Evolutionary conservation across 1,284 basidiomycete genomes (phyloP).

Genomic region (Peniophora sp.): DNA sequence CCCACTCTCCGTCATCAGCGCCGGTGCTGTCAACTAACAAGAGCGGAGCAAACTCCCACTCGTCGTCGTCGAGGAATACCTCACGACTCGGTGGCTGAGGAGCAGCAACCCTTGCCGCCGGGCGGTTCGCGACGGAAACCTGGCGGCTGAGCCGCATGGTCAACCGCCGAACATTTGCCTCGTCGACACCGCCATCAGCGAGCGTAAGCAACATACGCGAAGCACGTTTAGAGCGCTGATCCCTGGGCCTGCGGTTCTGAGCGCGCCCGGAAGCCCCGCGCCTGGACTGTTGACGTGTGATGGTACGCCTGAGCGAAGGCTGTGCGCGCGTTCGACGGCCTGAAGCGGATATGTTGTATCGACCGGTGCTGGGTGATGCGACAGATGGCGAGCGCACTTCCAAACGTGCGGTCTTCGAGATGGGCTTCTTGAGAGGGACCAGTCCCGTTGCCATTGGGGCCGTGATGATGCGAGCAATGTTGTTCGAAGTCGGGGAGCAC

Average conservation of each 20-base stretch:
- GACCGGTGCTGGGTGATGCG: background rate
- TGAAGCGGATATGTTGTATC: background rate
- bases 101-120: background rate
- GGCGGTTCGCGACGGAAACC: background rate
- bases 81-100: background rate
- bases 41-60: slow-evolving; percentile 1
- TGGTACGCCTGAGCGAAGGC: background rate
- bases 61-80: background rate
- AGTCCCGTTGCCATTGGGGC: background rate
- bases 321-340: too few relatives aligned
- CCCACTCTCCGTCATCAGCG: background rate
- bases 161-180: background rate
- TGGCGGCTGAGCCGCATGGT: background rate
- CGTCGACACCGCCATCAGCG: background rate
- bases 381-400: background rate
- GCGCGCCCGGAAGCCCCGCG: background rate
- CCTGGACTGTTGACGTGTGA: background rate
- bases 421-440: background rate
- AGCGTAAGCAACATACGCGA: background rate
- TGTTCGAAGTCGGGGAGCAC: too few relatives aligned
- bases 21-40: background rate
- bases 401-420: background rate
- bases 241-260: background rate
- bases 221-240: background rate
- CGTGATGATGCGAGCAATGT: too few relatives aligned